Base-by-base conservation (phyloP, 768 basidiomycete genomes). In the Suillus lakei region DNA sequence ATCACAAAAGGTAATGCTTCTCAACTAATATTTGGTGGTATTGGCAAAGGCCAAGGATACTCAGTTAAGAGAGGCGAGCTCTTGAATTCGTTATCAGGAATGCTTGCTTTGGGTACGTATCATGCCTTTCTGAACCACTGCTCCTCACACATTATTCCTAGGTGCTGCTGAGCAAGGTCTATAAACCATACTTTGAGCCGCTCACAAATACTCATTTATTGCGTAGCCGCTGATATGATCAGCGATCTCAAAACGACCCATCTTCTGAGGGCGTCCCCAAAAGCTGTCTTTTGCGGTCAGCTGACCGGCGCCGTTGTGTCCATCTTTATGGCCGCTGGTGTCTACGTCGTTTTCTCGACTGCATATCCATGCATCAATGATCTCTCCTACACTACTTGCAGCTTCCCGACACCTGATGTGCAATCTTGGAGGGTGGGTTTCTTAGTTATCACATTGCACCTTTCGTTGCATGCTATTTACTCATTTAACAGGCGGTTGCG, bases 181-280 rank as follows among this genome's bases (percentile, higher is more conserved):
- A 23, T 41, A 32, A 7, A 41, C 16, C 34, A 16, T 66, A 44
- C 38, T n/a, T 28, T 60, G 61, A n/a, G 39, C 32, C 12, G 36
- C 44, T 46, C 23, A 44, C 16, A 30, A 21, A 26, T 43, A 62
- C 44, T 55, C 44, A 44, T 34, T n/a, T 30, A 15, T 28, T 38
- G 32, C 41, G 53, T 48, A 76, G 81, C 86, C 28, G 71, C 82
- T 36, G 89, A 90, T 72, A 89, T 90, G 89, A 85, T 84, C 54
- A 84, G 87, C 63, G 89, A 90, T 72, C 73, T 90, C 69, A 89
- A 90, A 77, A 87, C 89, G n/a, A 86, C 87, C 66, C 88, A 88
- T 73, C 85, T 90, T 64, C 82, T 89, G 30, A 80, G 88, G 60
- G 84, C 87, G 15, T 89, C 87, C 69, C 88, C 88, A 44, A 82